Evolutionary conservation across 176 grass and related monocot genomes (phyloP), one percentile per base, ranked within the genome.

Genomic region (Aechmea fasciata): DNA sequence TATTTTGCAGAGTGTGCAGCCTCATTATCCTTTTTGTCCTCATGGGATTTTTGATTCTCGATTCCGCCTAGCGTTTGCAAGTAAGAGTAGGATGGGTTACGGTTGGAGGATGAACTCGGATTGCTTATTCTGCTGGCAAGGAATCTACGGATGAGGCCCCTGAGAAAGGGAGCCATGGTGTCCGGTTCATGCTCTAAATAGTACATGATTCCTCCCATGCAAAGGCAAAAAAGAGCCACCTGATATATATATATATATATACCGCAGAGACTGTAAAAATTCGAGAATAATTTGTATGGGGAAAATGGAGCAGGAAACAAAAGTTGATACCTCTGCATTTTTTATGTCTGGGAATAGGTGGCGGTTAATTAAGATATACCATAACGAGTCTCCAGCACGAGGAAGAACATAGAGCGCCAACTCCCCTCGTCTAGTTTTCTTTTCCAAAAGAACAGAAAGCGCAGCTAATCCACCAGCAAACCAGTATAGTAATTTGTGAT

Each of bases 161-260:
- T 81, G 24, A 99, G 89, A 80, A 99, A 93, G 66, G 94, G 94
- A 77, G 94, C 94, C 94, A 99, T 93, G 11, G 94, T 99, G 9
- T 99, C 90, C 22, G 90, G 94, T 54, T 99, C 90, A 10, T 93
- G 83, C 75, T 99, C 94, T 71, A 99, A 79, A 81, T 87, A 99
- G 52, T 93, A 99, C 94, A 99, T 93, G 49, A 90, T 90, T 74
- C 94, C 94, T 70, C 94, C 94, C 89, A 86, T 99, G 82, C 90
- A 99, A 68, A 90, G 26, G 82, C 94, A 93, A 57, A 99, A 99
- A 52, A 99, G 87, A 66, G 72, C 87, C 72, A 99, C 94, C 94
- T 99, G 94, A 33, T 62, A 81, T n/a, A n/a, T n/a, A n/a, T n/a
- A n/a, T n/a, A n/a, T n/a, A n/a, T n/a, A n/a, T n/a, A n/a, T 72